These are phyloP conservation scores for Colletotrichum sojae DNA, from an alignment of 2,329 filamentous ascomycete species.

Conservation along the genomic window DNA sequence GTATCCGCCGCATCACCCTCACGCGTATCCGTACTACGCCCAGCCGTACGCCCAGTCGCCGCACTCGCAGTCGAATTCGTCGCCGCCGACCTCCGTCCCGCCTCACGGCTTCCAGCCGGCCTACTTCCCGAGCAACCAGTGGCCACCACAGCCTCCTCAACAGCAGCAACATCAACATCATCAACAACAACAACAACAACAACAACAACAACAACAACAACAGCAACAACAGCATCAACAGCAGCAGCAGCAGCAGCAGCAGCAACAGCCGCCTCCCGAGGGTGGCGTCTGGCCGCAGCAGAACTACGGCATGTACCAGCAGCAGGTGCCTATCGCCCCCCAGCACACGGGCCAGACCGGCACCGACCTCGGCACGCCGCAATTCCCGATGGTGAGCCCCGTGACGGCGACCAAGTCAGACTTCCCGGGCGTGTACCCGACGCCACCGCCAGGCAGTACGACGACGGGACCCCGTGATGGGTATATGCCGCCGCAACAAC, in stretches of 20 bases:
- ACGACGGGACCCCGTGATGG: not conserved
- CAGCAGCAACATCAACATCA: constrained; percentile 21
- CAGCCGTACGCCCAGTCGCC: constrained; percentile 39
- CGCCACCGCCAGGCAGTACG: constrained; percentile 30
- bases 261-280: constrained; percentile 27
- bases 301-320: constrained; percentile 42
- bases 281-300: constrained; percentile 40
- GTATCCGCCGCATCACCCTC: constrained; percentile 35
- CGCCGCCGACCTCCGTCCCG: constrained; percentile 33
- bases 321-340: constrained; percentile 42
- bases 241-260: constrained; percentile 4
- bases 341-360: constrained; percentile 41
- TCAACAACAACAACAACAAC: constrained; percentile 16
- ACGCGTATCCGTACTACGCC: constrained; percentile 37
- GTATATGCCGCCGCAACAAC: constrained; percentile 12
- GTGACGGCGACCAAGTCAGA: constrained; percentile 37
- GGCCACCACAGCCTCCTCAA: constrained; percentile 31
- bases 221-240: constrained; percentile 20
- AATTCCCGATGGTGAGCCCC: constrained; percentile 41
- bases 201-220: constrained; percentile 3
- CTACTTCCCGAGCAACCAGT: constrained; percentile 34
- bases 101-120: constrained; percentile 37
- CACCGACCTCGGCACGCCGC: constrained; percentile 34
- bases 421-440: constrained; percentile 25
- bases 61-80: constrained; percentile 35